Percentiles rank a stretch among this genome's conserved stretches.
These are phyloP conservation scores for Suaeda aralocaspica DNA, from an alignment of 148 eudicot genomes.

Conservation along the genomic window DNA sequence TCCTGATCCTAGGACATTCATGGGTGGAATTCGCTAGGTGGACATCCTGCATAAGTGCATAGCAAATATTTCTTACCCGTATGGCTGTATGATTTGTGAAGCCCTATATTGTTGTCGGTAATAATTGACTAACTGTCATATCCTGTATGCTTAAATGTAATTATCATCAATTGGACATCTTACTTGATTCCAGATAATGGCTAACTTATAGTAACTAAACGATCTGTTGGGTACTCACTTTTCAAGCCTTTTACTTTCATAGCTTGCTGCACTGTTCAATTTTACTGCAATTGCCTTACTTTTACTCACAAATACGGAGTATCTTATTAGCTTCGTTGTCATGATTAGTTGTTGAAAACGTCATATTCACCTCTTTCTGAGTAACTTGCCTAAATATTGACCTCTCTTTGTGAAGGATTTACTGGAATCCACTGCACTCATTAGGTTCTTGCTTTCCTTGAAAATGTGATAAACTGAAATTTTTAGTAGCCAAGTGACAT, in stretches of 20 bases:
- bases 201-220: background rate
- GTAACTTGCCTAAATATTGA: too few relatives aligned
- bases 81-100: slow-evolving; percentile 18
- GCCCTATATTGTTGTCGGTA: background rate
- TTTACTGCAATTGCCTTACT: too few relatives aligned
- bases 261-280: background rate
- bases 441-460: too few relatives aligned
- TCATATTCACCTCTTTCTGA: too few relatives aligned
- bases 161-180: too few relatives aligned
- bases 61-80: background rate
- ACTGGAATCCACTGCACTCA: too few relatives aligned
- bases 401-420: too few relatives aligned
- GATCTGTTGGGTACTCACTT: background rate
- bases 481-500: too few relatives aligned
- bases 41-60: background rate
- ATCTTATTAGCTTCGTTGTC: too few relatives aligned
- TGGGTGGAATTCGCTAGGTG: slow-evolving; percentile 72
- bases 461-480: too few relatives aligned
- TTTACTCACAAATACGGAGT: too few relatives aligned
- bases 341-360: too few relatives aligned
- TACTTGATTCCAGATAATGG: slow-evolving; percentile 6
- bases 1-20: slow-evolving; percentile 95
- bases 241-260: background rate
- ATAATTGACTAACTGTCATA: slow-evolving; percentile 10
- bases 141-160: slow-evolving; percentile 4